Conservation (phyloP, 1,284 basidiomycete species). For the Mycena citricolor region DNA sequence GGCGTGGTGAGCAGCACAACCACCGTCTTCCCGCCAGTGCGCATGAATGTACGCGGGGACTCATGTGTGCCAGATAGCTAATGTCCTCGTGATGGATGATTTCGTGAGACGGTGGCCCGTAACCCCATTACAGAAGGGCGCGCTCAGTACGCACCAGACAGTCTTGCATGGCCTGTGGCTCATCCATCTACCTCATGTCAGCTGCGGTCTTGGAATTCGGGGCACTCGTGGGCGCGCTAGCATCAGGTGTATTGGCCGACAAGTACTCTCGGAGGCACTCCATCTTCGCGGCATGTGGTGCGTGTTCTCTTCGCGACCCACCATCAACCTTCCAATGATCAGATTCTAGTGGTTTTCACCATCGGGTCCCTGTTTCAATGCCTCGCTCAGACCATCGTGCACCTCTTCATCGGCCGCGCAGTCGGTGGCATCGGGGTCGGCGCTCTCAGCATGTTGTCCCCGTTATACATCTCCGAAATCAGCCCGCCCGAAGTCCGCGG, state of each 20-base stretch:
- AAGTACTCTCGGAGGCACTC: slow-evolving; percentile 62
- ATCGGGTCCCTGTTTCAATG: slow-evolving; percentile 72
- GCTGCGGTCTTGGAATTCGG: slow-evolving; percentile 79
- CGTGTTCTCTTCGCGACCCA: slow-evolving; percentile 25
- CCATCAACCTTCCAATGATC: slow-evolving; percentile 1
- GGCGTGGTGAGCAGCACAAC: slow-evolving; percentile 50
- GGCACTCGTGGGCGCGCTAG: slow-evolving; percentile 67
- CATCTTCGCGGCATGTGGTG: slow-evolving; percentile 68
- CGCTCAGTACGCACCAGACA: slow-evolving; percentile 68
- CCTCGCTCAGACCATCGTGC: slow-evolving; percentile 51
- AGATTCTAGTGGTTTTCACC: slow-evolving; percentile 59
- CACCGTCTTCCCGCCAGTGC: not conserved
- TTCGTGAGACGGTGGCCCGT: slow-evolving; percentile 67
- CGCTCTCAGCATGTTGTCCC: slow-evolving; percentile 74
- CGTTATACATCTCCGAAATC: slow-evolving; percentile 83
- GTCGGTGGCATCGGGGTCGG: slow-evolving; percentile 81
- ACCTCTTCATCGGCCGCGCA: slow-evolving; percentile 66
- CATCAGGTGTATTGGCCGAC: slow-evolving; percentile 68
- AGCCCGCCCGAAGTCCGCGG: slow-evolving; percentile 80
- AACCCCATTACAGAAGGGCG: slow-evolving; percentile 68
- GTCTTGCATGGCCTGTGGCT: no score
- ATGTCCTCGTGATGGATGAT: slow-evolving; percentile 80
- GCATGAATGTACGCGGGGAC: slow-evolving; percentile 31
- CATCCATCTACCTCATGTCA: slow-evolving; percentile 26
- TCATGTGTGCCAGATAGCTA: slow-evolving; percentile 58